Conservation (phyloP, 2,329 filamentous ascomycete species). For the Aspergillus quadrilineatus region DNA sequence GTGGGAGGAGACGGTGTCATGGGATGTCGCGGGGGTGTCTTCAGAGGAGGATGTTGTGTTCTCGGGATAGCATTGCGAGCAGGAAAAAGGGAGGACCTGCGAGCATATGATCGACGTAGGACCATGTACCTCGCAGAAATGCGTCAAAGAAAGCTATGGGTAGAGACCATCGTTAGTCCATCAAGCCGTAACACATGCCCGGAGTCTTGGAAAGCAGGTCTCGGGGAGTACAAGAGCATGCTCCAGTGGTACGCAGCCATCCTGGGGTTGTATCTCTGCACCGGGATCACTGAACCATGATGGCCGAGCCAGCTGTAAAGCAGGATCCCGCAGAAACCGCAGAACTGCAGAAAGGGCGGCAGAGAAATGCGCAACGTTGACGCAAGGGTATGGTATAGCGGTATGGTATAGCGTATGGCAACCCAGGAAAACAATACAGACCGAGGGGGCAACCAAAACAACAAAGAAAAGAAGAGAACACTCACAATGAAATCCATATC, state of each 20-base stretch:
- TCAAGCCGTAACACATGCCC: slow-evolving; percentile 4
- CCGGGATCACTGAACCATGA: background rate
- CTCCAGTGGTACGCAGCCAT: slow-evolving; percentile 1
- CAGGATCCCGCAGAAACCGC: background rate
- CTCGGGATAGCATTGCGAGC: slow-evolving; percentile 51
- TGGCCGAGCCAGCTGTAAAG: background rate
- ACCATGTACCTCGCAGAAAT: slow-evolving; percentile 64
- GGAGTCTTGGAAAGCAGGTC: background rate
- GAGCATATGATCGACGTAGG: slow-evolving; percentile 63
- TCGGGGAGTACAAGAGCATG: slow-evolving; percentile 8
- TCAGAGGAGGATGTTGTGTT: slow-evolving; percentile 41
- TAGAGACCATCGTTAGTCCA: slow-evolving; percentile 8
- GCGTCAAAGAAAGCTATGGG: slow-evolving; percentile 58
- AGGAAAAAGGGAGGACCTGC: slow-evolving; percentile 56
- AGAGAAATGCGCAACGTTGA: slow-evolving; percentile 11
- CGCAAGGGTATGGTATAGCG: slow-evolving; percentile 9
- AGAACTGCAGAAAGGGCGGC: background rate
- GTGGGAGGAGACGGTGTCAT: slow-evolving; percentile 30
- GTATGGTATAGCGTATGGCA: background rate
- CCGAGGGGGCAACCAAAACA: background rate
- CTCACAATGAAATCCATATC: slow-evolving; percentile 49
- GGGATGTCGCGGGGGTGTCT: slow-evolving; percentile 39
- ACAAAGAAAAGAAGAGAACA: slow-evolving; percentile 13
- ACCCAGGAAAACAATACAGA: background rate
- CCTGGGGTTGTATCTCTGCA: slow-evolving; percentile 3